Percentiles rank a stretch among this genome's conserved stretches.
These are phyloP conservation scores for Didymella segeticola DNA, from an alignment of 2,329 filamentous ascomycete species.

Conservation along the genomic window DNA sequence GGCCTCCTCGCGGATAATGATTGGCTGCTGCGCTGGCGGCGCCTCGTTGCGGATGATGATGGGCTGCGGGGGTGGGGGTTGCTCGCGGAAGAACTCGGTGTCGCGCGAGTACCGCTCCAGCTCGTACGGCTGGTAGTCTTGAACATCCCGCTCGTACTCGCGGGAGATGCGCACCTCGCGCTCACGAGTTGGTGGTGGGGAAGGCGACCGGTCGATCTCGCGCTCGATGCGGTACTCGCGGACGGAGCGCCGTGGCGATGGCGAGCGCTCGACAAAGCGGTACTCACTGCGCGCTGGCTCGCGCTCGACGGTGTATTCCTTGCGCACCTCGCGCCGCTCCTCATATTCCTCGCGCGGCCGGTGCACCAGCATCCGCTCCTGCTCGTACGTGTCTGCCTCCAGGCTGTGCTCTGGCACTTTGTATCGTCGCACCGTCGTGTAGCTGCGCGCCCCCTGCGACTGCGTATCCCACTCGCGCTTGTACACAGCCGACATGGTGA, in stretches of 20 bases:
- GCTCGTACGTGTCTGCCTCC: constrained; percentile 52
- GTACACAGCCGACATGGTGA: constrained; percentile 55
- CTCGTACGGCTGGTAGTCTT: constrained; percentile 43
- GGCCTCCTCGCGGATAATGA: constrained; percentile 62
- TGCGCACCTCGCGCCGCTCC: constrained; percentile 39
- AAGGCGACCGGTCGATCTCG: constrained; percentile 56
- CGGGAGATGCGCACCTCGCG: constrained; percentile 43
- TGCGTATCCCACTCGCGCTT: constrained; percentile 54
- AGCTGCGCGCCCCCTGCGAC: constrained; percentile 49
- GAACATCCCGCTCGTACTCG: constrained; percentile 43
- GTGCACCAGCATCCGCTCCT: constrained; percentile 57
- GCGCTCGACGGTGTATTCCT: constrained; percentile 51
- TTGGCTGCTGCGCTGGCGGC: constrained; percentile 60
- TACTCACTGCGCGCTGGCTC: constrained; percentile 43
- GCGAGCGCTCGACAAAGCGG: constrained; percentile 47
- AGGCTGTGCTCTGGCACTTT: constrained; percentile 57
- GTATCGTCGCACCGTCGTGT: constrained; percentile 67
- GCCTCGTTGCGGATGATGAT: constrained; percentile 60
- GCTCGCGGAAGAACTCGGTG: constrained; percentile 58
- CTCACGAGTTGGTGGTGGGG: constrained; percentile 53
- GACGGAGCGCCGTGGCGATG: constrained; percentile 53
- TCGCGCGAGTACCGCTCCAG: constrained; percentile 61
- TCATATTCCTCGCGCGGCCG: constrained; percentile 41
- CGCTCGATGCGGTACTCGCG: constrained; percentile 61
- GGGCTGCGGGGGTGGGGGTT: constrained; percentile 39